These are phyloP conservation scores for Pseudonitzschia multistriata DNA, from an alignment of 108 stramenopile species.

Conservation along the genomic window DNA sequence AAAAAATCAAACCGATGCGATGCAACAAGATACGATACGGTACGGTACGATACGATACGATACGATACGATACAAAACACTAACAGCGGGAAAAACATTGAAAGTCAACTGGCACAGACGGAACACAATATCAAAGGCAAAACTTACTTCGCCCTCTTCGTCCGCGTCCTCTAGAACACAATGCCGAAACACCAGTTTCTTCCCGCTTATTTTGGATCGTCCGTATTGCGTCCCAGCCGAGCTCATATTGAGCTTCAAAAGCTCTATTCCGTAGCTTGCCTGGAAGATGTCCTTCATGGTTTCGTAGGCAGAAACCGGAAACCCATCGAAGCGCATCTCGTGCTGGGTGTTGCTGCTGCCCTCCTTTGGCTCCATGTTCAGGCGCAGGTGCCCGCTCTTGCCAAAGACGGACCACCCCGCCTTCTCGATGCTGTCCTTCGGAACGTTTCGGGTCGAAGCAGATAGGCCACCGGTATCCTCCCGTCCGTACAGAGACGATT, in stretches of 20 bases:
- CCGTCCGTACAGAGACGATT: constrained; percentile 60
- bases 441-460: constrained; percentile 42
- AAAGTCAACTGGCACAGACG: no score
- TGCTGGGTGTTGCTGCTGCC: constrained; percentile 31
- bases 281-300: constrained; percentile 40
- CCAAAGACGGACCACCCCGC: constrained; percentile 86
- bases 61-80: background rate
- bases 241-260: constrained; percentile 64
- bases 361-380: constrained; percentile 40
- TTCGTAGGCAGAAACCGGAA: constrained; percentile 65
- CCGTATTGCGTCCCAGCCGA: constrained; percentile 77
- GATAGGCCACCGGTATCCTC: constrained; percentile 39
- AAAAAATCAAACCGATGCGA: background rate
- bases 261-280: constrained; percentile 45
- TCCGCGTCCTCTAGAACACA: constrained; percentile 79
- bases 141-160: constrained; percentile 74
- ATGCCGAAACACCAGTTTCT: constrained; percentile 78
- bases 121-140: background rate
- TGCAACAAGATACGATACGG: background rate
- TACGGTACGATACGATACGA: no score
- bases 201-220: constrained; percentile 61
- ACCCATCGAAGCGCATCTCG: constrained; percentile 82
- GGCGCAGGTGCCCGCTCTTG: constrained; percentile 66
- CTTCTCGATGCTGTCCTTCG: constrained; percentile 44
- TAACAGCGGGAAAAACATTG: background rate